Evolutionary conservation across 345 rosid species (phyloP).

Genomic region (Odontarrhena argentea): DNA sequence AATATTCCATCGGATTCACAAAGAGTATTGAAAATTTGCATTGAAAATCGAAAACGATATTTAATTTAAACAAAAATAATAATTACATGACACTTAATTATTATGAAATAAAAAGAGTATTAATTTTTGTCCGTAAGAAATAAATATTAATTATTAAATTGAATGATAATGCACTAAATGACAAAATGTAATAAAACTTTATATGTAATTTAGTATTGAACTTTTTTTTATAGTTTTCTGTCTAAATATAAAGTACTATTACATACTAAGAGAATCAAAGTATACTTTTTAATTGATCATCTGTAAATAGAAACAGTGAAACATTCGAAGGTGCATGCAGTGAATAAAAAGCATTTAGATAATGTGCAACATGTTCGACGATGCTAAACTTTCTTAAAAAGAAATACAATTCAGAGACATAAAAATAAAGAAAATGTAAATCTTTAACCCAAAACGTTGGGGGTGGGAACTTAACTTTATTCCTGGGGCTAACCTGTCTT

Average conservation of each 20-base stretch:
- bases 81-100: too few relatives aligned
- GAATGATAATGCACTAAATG: background rate
- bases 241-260: background rate
- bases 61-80: too few relatives aligned
- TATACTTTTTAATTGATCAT: background rate
- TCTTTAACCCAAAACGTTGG: conserved; percentile 44
- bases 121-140: background rate
- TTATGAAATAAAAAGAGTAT: too few relatives aligned
- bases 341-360: conserved; percentile 21
- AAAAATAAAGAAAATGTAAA: conserved; percentile 5
- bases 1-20: too few relatives aligned
- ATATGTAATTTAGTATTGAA: background rate
- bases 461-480: conserved; percentile 54
- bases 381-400: conserved; percentile 39
- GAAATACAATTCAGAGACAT: conserved; percentile 30
- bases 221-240: too few relatives aligned
- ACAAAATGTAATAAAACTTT: conserved; percentile 2
- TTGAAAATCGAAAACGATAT: too few relatives aligned
- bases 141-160: background rate
- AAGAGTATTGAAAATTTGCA: too few relatives aligned
- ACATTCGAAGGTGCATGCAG: conserved; percentile 22
- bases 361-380: conserved; percentile 35
- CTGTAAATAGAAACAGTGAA: conserved; percentile 11
- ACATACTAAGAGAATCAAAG: conserved; percentile 1
- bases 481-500: conserved; percentile 68